These are phyloP conservation scores for Lachnellula subtilissima DNA, from an alignment of 2,329 filamentous ascomycete species.

Conservation along the genomic window DNA sequence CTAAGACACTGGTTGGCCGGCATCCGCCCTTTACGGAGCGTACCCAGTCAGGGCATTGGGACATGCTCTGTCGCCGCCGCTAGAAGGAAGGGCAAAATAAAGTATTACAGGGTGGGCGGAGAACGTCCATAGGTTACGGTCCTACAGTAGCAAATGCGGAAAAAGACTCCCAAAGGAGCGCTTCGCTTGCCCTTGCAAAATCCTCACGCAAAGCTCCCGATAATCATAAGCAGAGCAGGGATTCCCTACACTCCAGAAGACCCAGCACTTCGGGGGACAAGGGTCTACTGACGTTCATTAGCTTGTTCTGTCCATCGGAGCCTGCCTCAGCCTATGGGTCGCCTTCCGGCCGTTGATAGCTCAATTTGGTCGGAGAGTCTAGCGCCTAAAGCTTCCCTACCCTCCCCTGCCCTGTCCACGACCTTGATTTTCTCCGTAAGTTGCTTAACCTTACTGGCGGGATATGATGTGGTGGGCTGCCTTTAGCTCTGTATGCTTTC, in stretches of 20 bases:
- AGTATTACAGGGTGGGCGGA: not conserved
- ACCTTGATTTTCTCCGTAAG: not conserved
- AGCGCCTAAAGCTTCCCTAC: conserved; percentile 15
- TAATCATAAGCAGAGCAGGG: not conserved
- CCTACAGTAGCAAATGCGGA: not conserved
- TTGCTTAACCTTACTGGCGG: not conserved
- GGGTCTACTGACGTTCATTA: conserved; percentile 8
- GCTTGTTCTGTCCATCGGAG: not conserved
- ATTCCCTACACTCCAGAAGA: conserved; percentile 5
- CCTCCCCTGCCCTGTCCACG: not conserved
- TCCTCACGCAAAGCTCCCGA: not conserved
- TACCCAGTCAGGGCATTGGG: not conserved
- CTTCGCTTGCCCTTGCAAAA: not conserved
- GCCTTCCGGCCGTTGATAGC: conserved; percentile 13
- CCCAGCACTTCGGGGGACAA: conserved; percentile 12
- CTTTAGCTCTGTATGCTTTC: too few relatives aligned
- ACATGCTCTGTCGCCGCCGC: not conserved
- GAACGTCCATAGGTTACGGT: conserved; percentile 1
- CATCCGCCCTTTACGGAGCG: not conserved
- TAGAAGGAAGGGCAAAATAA: not conserved
- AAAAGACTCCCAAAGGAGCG: too few relatives aligned
- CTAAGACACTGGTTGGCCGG: not conserved
- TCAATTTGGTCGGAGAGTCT: conserved; percentile 6
- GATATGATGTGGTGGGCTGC: not conserved
- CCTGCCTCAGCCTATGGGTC: not conserved